phyloP scores from a whole-genome alignment of 164 flowering plant genomes.

The Santalum album region DNA sequence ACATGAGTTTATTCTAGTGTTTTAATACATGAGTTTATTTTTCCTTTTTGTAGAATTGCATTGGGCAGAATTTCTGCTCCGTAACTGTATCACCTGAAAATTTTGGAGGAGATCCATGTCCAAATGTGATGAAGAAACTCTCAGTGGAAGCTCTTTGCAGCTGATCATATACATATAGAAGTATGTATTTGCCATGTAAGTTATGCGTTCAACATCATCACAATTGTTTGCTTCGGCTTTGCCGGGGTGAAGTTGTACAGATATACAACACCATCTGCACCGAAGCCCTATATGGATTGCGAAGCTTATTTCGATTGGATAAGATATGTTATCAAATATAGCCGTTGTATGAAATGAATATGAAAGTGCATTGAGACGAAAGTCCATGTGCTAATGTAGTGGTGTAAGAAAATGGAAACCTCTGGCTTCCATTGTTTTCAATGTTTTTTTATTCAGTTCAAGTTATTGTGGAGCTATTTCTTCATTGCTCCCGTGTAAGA shows the following conservation, averaged over 20 bases:
- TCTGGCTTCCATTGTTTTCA: conserved; percentile 17
- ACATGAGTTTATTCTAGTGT: no score
- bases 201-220: conserved; percentile 4
- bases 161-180: not conserved
- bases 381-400: conserved; percentile 27
- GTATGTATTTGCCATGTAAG: not conserved
- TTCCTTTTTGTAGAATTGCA: conserved; percentile 52
- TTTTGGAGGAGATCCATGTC: conserved; percentile 85
- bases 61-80: conserved; percentile 74
- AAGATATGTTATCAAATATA: conserved; percentile 8
- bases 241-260: conserved; percentile 51
- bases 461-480: conserved; percentile 13
- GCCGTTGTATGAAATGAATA: conserved; percentile 3
- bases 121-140: conserved; percentile 31
- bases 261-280: conserved; percentile 24
- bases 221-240: conserved; percentile 18
- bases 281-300: conserved; percentile 14
- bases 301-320: conserved; percentile 17
- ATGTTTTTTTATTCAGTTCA: not conserved
- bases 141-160: conserved; percentile 38
- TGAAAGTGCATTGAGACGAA: conserved; percentile 25
- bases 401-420: conserved; percentile 8
- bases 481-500: conserved; percentile 11
- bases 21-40: no score
- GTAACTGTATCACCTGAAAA: conserved; percentile 66